Evolutionary conservation across 1,139 yeast genomes (phyloP).

Genomic region (Geotrichum citri-aurantii): DNA sequence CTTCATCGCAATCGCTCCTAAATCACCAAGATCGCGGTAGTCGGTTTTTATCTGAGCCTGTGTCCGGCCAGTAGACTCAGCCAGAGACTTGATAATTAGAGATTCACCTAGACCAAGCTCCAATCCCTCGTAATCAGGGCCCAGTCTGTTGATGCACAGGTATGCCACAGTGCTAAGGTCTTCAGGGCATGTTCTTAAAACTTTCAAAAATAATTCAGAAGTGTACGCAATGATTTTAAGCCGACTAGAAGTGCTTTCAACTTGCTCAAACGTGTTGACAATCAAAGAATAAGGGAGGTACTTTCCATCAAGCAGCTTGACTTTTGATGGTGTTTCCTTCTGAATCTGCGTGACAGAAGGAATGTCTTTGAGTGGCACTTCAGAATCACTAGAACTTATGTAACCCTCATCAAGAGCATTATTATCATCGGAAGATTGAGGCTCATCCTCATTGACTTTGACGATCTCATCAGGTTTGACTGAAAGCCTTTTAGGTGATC

Average conservation of each 20-base stretch:
- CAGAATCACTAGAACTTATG: background rate
- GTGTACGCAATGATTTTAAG: conserved; percentile 72
- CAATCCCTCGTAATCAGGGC: conserved; percentile 93
- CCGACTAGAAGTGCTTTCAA: conserved; percentile 76
- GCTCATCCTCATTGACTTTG: background rate
- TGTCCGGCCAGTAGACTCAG: conserved; percentile 85
- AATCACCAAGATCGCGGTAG: conserved; percentile 76
- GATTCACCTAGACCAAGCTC: conserved; percentile 94
- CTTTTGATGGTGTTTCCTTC: conserved; percentile 3
- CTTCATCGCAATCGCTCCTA: conserved; percentile 81
- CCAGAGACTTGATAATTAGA: conserved; percentile 75
- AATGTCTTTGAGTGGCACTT: background rate
- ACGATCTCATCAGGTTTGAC: background rate
- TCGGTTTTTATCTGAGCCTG: conserved; percentile 64
- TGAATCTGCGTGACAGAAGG: conserved; percentile 2
- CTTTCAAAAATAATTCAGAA: conserved; percentile 61
- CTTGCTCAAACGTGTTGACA: conserved; percentile 62
- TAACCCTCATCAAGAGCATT: conserved; percentile 1
- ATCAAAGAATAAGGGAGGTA: conserved; percentile 29
- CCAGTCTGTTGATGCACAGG: conserved; percentile 77
- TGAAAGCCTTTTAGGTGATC: background rate
- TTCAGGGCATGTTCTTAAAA: conserved; percentile 52
- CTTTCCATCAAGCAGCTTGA: conserved; percentile 11
- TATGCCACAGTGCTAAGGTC: conserved; percentile 69
- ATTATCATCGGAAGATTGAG: background rate